Evolutionary conservation across 495 filamentous ascomycete genomes (phyloP), one percentile per base, ranked within the genome.

Genomic region (Massariosphaeria phaeospora): DNA sequence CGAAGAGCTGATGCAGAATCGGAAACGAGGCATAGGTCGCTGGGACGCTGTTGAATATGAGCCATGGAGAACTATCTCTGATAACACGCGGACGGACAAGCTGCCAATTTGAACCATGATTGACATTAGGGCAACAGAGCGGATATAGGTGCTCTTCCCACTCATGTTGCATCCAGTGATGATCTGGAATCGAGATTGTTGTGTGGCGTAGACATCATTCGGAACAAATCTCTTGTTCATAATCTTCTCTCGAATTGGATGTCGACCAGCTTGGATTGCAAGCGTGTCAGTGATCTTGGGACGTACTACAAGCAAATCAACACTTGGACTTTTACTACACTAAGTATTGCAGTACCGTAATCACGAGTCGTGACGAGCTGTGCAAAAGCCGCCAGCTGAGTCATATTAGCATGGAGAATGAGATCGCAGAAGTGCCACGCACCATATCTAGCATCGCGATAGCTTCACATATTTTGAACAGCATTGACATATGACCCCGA

Each of bases 111-210:
- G 93, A 3, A 89, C 88, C 88, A 98, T 93, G 42, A 98, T 79
- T 24, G 84, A 79, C 67, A 91, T 83, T 9, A 98, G 73, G 15
- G 91, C 89, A 34, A 96, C 74, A 6, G 83, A 84, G 53, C 88
- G 83, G 64, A 97, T 95, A 71, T 94, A 97, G 0, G 91, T 97
- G 55, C 88, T 74, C 58, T 96, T 96, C n/a, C 56, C 93, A 62
- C 89, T 94, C 94, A 96, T 97, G 68, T 98, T 98, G 69, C 89
- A 93, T 34, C 93, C 93, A 5, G 93, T 96, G 64, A 98, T 84
- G 55, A 97, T 87, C 55, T 95, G 89, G 67, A 96, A 91, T 7
- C 91, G 81, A 27, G 77, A 79, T 52, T 87, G 81, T 24, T 83
- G 72, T 17, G 81, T 84, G 29, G 89, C 88, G 62, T 89, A 96